Conservation (phyloP, 768 basidiomycete genomes). For the Lentinula sp. region DNA sequence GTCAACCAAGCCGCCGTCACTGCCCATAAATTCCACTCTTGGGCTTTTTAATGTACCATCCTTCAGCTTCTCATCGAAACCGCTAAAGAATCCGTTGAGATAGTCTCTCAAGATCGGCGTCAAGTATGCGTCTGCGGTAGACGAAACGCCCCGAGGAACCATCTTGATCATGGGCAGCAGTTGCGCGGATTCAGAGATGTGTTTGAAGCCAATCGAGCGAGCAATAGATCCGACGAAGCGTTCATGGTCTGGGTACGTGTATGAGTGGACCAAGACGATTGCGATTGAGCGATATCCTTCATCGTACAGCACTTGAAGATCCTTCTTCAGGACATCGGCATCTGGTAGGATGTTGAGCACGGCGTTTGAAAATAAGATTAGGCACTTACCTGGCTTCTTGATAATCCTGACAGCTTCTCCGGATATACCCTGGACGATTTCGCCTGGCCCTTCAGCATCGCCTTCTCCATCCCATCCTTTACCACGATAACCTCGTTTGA, state of each 20-base stretch:
- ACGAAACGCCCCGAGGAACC: constrained; percentile 87
- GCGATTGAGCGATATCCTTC: constrained; percentile 87
- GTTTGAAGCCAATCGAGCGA: constrained; percentile 76
- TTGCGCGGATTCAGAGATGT: constrained; percentile 83
- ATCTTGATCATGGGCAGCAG: constrained; percentile 95
- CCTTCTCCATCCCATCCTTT: constrained; percentile 70
- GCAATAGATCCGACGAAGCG: constrained; percentile 65
- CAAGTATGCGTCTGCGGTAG: constrained; percentile 92
- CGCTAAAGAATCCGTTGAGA: constrained; percentile 85
- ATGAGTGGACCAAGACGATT: constrained; percentile 87
- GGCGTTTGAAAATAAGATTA: not conserved
- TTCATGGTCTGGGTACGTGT: constrained; percentile 88
- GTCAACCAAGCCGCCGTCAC: constrained; percentile 83
- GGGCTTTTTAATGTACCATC: constrained; percentile 54
- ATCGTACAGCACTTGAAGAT: constrained; percentile 67
- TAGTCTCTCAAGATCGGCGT: constrained; percentile 84
- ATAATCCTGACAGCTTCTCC: constrained; percentile 88
- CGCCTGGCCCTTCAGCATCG: constrained; percentile 72
- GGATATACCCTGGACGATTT: constrained; percentile 74
- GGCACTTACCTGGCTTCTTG: constrained; percentile 54
- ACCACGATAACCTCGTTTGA: constrained; percentile 66
- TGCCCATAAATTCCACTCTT: constrained; percentile 93
- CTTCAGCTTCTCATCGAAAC: constrained; percentile 73
- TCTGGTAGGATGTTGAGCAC: constrained; percentile 32
- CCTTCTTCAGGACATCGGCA: constrained; percentile 39